Base-by-base conservation (phyloP, 2,329 filamentous ascomycete species). In the Alternaria conjuncta region DNA sequence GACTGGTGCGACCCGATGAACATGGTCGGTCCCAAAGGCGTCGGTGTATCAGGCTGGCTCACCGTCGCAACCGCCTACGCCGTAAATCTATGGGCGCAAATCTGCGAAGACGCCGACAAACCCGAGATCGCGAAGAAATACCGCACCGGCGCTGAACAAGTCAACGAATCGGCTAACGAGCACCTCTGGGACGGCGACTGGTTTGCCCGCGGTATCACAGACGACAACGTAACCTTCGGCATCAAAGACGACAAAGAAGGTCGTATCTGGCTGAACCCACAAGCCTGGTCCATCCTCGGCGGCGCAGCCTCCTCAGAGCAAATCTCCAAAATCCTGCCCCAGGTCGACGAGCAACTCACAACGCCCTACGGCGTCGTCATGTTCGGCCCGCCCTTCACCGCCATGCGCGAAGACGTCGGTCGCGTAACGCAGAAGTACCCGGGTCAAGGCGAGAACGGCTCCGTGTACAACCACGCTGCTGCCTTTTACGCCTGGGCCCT, bases 1-100 rank as follows among this genome's bases (percentile, higher is more conserved):
- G 86, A 88, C 72, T 88, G 86, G 86, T 88, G 86, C 67, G 86
- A 88, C 64, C 86, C 86, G 4, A 86, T 88, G 84, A 88, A 88
- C 75, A 88, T 88, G 86, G 86, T 87, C n/a, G 86, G 86, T 5
- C 86, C 85, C 71, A 87, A 86, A 72, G 86, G 86, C 43, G 82
- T 83, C 57, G 86, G 86, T 23, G 86, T 88, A 2, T 88, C 86
- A 0, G 86, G 85, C 20, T 88, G 86, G 86, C 81, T 88, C 32
- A 88, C 86, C 0, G 79, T 88, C 2, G 86, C 86, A 6, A 87
- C 86, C 0, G 86, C 78, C 0, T 86, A 84, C 67, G 84, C 86
- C 1, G 77, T 85, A 21, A 84, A 83, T 12, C 72, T 88, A 0
- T 88, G 86, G 85, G 85, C 86, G 3, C 71, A 73, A n/a, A 79